These are phyloP conservation scores for Fusarium robinianum DNA, from an alignment of 2,329 filamentous ascomycete species.

Conservation along the genomic window DNA sequence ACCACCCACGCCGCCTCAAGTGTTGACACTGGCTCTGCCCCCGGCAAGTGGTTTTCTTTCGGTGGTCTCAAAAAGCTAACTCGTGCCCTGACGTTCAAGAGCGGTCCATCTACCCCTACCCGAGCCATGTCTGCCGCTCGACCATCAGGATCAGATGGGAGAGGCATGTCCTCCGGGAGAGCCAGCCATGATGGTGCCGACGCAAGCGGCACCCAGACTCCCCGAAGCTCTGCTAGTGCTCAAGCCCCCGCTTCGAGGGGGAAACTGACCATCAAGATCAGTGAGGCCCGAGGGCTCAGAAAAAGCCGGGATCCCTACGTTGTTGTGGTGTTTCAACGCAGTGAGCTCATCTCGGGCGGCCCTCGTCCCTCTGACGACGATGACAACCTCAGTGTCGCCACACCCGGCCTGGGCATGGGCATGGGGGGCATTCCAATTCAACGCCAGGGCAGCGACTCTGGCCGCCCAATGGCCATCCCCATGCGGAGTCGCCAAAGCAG, in stretches of 20 bases:
- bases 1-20: constrained; percentile 55
- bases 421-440: constrained; percentile 63
- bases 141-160: constrained; percentile 54
- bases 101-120: constrained; percentile 87
- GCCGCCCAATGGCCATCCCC: constrained; percentile 87
- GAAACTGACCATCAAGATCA: constrained; percentile 86
- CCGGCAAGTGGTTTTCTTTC: constrained; percentile 64
- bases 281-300: constrained; percentile 80
- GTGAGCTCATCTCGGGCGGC: constrained; percentile 91
- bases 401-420: constrained; percentile 44
- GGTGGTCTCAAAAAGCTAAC: constrained; percentile 86
- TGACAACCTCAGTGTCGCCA: constrained; percentile 53
- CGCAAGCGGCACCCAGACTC: constrained; percentile 58
- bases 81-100: constrained; percentile 75
- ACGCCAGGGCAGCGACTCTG: constrained; percentile 78
- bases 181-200: constrained; percentile 50
- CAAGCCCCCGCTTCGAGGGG: constrained; percentile 77
- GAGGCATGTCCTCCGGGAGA: constrained; percentile 44
- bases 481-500: constrained; percentile 98
- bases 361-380: constrained; percentile 69
- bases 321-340: constrained; percentile 94
- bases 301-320: constrained; percentile 90
- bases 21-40: constrained; percentile 44
- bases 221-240: constrained; percentile 53
- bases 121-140: constrained; percentile 75